These are phyloP conservation scores for Rubroboletus satanas DNA, from an alignment of 768 basidiomycete genomes.

Conservation along the genomic window DNA sequence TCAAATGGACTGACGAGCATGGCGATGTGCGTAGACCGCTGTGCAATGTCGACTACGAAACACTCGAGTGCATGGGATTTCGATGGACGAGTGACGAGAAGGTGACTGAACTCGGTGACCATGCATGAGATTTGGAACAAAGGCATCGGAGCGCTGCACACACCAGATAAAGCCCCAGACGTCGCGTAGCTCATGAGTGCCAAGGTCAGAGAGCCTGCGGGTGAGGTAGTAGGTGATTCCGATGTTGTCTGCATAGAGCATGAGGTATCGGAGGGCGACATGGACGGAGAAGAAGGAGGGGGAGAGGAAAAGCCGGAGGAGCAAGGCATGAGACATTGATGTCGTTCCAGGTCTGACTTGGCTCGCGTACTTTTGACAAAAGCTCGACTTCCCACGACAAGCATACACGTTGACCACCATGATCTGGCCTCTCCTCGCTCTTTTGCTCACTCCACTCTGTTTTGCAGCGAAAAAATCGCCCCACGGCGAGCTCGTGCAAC, in stretches of 20 bases:
- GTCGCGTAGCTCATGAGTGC: conserved; percentile 69
- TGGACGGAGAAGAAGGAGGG: conserved; percentile 92
- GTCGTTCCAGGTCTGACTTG: not conserved
- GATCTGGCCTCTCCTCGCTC: conserved; percentile 27
- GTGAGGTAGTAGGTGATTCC: conserved; percentile 91
- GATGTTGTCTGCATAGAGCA: conserved; percentile 78
- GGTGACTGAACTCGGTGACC: conserved; percentile 56
- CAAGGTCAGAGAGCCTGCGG: conserved; percentile 62
- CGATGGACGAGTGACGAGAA: conserved; percentile 89
- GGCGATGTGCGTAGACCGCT: conserved; percentile 91
- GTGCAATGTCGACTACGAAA: conserved; percentile 85
- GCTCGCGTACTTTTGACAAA: too few relatives aligned
- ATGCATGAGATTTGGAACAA: conserved; percentile 10
- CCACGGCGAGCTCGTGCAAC: conserved; percentile 58
- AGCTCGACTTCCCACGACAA: conserved; percentile 17
- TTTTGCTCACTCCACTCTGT: conserved; percentile 31
- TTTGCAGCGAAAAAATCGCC: conserved; percentile 28
- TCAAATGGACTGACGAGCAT: conserved; percentile 71
- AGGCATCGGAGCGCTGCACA: conserved; percentile 13
- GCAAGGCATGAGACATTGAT: conserved; percentile 67
- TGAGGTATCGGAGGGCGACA: conserved; percentile 86
- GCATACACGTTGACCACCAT: conserved; percentile 5
- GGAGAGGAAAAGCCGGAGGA: conserved; percentile 88
- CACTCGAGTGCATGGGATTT: conserved; percentile 90
- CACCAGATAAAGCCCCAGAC: conserved; percentile 91